Percentiles rank a stretch among this genome's conserved stretches.
These are phyloP conservation scores for Fonsecaea erecta DNA, from an alignment of 2,329 filamentous ascomycete species.

Conservation along the genomic window DNA sequence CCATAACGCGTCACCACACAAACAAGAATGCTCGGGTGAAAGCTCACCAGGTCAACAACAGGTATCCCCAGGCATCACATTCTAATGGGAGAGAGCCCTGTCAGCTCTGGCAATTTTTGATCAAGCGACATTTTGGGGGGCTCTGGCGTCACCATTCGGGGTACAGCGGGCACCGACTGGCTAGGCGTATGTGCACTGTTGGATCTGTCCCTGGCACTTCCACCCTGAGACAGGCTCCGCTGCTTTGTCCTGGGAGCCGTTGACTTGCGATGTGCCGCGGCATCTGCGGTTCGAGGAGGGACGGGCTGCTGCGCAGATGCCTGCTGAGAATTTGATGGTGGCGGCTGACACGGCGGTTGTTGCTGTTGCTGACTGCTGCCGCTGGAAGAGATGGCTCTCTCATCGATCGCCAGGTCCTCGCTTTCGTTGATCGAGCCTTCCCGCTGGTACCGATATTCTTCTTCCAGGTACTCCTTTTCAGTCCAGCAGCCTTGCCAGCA, in stretches of 20 bases:
- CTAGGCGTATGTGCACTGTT: conserved; percentile 33
- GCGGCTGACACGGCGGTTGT: background rate
- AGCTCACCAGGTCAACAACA: conserved; percentile 6
- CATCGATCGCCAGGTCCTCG: conserved; percentile 48
- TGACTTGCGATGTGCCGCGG: conserved; percentile 27
- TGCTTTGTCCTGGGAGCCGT: conserved; percentile 31
- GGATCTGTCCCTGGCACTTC: conserved; percentile 22
- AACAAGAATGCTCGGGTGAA: background rate
- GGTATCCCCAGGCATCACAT: conserved; percentile 41
- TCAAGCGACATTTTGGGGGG: conserved; percentile 43
- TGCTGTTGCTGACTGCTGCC: conserved; percentile 61
- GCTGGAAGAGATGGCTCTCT: conserved; percentile 67
- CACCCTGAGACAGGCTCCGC: conserved; percentile 35
- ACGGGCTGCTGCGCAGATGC: background rate
- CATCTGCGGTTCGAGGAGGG: conserved; percentile 30
- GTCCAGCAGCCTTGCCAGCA: conserved; percentile 97
- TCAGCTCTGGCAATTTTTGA: conserved; percentile 54
- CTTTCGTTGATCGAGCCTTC: conserved; percentile 39
- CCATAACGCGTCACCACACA: background rate
- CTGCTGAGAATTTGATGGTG: background rate
- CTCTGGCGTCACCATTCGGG: conserved; percentile 36
- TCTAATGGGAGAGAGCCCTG: conserved; percentile 54
- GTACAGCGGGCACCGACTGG: conserved; percentile 34
- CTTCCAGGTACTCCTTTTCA: conserved; percentile 76
- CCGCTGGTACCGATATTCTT: conserved; percentile 45